Percentiles rank a stretch among this genome's conserved stretches.
phyloP scores from a whole-genome alignment of 1,139 yeast species.

The Saccharomyces hybrid region DNA sequence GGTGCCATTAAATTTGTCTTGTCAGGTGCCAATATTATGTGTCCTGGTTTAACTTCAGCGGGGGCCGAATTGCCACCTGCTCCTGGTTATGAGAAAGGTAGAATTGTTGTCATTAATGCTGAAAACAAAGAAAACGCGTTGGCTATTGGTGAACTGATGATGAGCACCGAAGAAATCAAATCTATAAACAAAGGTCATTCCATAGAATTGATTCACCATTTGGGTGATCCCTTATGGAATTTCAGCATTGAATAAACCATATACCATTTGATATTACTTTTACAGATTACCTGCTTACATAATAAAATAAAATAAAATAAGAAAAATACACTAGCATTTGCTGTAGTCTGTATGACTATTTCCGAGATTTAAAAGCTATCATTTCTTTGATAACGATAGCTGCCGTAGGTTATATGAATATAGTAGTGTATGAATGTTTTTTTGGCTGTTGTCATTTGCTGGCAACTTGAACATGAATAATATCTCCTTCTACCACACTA shows the following conservation, averaged over 20 bases:
- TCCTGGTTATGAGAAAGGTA: slow-evolving; percentile 51
- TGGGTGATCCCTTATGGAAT: slow-evolving; percentile 88
- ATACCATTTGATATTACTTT: background rate
- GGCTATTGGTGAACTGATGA: slow-evolving; percentile 78
- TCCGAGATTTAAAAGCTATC: background rate
- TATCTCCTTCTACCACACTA: slow-evolving; percentile 10
- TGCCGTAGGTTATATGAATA: background rate
- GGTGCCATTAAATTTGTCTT: slow-evolving; percentile 94
- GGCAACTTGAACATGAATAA: background rate
- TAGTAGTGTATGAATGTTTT: background rate
- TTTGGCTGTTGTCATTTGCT: background rate
- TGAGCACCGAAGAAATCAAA: slow-evolving; percentile 89
- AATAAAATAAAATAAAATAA: background rate
- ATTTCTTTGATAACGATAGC: background rate
- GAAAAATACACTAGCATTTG: slow-evolving; percentile 6
- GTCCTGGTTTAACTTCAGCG: slow-evolving; percentile 90
- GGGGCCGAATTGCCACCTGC: slow-evolving; percentile 82
- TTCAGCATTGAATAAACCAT: slow-evolving; percentile 36
- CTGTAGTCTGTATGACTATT: background rate
- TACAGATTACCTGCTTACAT: background rate
- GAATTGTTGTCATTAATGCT: slow-evolving; percentile 76
- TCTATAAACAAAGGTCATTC: slow-evolving; percentile 83
- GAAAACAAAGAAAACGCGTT: slow-evolving; percentile 89
- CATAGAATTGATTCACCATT: slow-evolving; percentile 72
- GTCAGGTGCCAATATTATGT: slow-evolving; percentile 94